Conservation (phyloP, 257 asterid species). For the Solanum appendiculatum region DNA sequence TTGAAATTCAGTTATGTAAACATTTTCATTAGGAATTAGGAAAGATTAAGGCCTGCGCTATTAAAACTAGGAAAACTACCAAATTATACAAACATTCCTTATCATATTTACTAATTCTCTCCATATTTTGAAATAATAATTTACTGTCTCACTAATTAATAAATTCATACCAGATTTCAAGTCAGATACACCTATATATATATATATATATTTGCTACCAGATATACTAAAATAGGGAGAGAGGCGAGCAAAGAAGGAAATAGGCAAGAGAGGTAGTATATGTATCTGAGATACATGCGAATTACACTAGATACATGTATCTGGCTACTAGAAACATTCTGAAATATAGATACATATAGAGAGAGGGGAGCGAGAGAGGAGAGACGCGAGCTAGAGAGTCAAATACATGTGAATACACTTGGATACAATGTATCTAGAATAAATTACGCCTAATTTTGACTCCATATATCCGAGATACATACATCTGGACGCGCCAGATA, state of each 20-base stretch:
- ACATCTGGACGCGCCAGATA: not conserved
- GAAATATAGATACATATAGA: not conserved
- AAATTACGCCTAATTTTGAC: not conserved
- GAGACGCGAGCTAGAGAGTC: not conserved
- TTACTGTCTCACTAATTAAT: not conserved
- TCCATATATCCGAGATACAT: not conserved
- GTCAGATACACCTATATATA: not conserved
- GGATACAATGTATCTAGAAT: no score
- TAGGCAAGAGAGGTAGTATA: not conserved
- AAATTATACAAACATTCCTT: no score
- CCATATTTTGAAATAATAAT: not conserved
- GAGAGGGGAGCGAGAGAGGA: not conserved
- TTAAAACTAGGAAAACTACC: no score
- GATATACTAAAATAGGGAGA: not conserved
- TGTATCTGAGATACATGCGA: not conserved
- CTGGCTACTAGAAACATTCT: not conserved
- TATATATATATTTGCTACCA: no score
- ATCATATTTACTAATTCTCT: no score
- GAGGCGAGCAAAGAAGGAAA: not conserved
- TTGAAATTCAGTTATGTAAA: no score
- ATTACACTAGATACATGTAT: no score
- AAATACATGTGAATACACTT: not conserved
- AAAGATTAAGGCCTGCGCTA: no score
- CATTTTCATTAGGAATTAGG: no score
- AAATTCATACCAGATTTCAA: no score